Evolutionary conservation across 176 grass and related monocot genomes (phyloP).

Genomic region (Eragrostis nindensis): DNA sequence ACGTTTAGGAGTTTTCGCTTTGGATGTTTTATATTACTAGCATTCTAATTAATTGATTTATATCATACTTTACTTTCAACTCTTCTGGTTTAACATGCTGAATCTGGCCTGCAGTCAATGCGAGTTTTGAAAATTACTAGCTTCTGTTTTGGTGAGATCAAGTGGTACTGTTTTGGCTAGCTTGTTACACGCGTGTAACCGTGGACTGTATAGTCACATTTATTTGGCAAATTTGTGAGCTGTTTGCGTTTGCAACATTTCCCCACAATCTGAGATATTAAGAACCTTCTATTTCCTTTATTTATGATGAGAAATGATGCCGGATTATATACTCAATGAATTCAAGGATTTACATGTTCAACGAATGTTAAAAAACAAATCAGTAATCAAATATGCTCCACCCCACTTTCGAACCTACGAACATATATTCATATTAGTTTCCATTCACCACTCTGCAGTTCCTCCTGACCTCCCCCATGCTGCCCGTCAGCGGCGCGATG

Average conservation of each 20-base stretch:
- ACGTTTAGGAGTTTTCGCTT: background rate
- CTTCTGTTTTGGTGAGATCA: background rate
- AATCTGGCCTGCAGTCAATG: background rate
- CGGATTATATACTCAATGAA: background rate
- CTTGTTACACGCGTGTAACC: background rate
- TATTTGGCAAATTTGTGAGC: background rate
- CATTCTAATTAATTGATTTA: constrained; percentile 3
- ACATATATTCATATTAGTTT: background rate
- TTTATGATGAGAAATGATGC: background rate
- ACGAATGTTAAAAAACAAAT: background rate
- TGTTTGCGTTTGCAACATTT: background rate
- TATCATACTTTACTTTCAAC: background rate
- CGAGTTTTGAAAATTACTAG: too few species aligned
- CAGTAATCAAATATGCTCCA: background rate
- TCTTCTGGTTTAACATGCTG: background rate
- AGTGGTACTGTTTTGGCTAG: background rate
- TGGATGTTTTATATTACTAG: background rate
- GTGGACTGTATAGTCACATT: background rate
- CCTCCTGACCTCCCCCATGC: constrained; percentile 62
- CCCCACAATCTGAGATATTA: background rate
- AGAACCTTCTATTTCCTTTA: background rate
- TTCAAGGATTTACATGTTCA: constrained; percentile 12
- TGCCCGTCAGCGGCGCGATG: constrained; percentile 58
- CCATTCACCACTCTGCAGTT: constrained; percentile 69
- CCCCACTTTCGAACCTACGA: background rate